A percentile compares a stretch with the other conserved stretches of the same genome.
Conservation (phyloP, 2,329 filamentous ascomycete species). For the Zymoseptoria crescenta region DNA sequence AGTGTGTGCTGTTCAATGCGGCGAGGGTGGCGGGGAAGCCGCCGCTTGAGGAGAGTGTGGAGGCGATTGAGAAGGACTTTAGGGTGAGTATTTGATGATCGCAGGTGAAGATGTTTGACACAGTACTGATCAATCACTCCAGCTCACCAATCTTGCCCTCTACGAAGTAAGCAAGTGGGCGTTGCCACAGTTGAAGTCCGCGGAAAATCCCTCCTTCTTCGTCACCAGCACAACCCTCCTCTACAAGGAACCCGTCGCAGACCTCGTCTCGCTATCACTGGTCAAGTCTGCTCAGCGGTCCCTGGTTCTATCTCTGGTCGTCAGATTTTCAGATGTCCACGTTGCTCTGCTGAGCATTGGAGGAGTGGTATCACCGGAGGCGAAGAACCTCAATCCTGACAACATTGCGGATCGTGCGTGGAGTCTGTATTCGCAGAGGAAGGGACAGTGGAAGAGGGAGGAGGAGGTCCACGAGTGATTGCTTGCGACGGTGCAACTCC, state of each 20-base stretch:
- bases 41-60: constrained; percentile 36
- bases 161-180: constrained; percentile 43
- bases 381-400: constrained; percentile 37
- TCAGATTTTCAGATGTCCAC: constrained; percentile 41
- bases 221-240: constrained; percentile 43
- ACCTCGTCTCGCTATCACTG: constrained; percentile 44
- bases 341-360: constrained; percentile 42
- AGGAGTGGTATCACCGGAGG: constrained; percentile 35
- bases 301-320: constrained; percentile 39
- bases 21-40: constrained; percentile 40
- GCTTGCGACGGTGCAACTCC: not conserved
- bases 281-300: constrained; percentile 47
- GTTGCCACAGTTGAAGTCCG: constrained; percentile 36
- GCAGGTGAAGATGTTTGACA: not conserved
- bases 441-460: constrained; percentile 33
- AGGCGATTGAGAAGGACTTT: constrained; percentile 45
- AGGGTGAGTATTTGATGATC: constrained; percentile 30
- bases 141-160: constrained; percentile 43
- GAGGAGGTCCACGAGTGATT: constrained; percentile 30
- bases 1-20: constrained; percentile 48
- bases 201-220: constrained; percentile 37
- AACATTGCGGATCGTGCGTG: constrained; percentile 42
- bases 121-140: not conserved
- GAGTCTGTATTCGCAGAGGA: constrained; percentile 37
- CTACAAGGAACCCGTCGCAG: constrained; percentile 40